Evolutionary conservation across 1,139 yeast species (phyloP).

Genomic region (Pichia sp.): DNA sequence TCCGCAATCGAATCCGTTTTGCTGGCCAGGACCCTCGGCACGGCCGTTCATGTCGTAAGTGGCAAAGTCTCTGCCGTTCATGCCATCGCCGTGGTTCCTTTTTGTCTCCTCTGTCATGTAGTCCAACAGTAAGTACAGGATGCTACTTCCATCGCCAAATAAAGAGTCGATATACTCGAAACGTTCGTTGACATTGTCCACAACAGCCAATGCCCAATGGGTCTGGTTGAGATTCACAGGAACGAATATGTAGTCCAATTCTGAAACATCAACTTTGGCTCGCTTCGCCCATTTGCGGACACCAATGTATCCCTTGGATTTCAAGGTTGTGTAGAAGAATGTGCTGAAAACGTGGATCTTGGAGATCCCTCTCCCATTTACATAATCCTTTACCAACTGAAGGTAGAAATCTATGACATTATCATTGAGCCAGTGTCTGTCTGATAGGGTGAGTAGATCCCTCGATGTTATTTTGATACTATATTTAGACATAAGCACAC

Average conservation of each 20-base stretch:
- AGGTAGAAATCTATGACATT: conserved; percentile 82
- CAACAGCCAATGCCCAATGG: conserved; percentile 90
- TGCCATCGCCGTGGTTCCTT: conserved; percentile 35
- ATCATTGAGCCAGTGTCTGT: conserved; percentile 84
- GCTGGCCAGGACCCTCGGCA: conserved; percentile 72
- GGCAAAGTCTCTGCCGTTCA: conserved; percentile 35
- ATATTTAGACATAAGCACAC: conserved; percentile 37
- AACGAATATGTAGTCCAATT: conserved; percentile 61
- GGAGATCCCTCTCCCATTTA: conserved; percentile 58
- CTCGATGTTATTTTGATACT: conserved; percentile 58
- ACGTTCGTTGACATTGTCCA: conserved; percentile 55
- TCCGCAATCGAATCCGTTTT: conserved; percentile 93
- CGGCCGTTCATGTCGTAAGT: conserved; percentile 35
- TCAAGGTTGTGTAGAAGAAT: conserved; percentile 74
- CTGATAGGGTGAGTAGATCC: conserved; percentile 69
- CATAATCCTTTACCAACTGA: conserved; percentile 71
- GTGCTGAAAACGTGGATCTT: conserved; percentile 74
- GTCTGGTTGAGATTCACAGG: conserved; percentile 81
- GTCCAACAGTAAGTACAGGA: conserved; percentile 49
- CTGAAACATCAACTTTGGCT: conserved; percentile 63
- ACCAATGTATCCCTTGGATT: conserved; percentile 68
- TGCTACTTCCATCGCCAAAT: conserved; percentile 52
- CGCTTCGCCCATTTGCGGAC: conserved; percentile 90
- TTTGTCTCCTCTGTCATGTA: conserved; percentile 60
- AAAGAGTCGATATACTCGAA: conserved; percentile 79